Percentiles rank a stretch among this genome's conserved stretches.
These are phyloP conservation scores for Naganishia onofrii DNA, from an alignment of 768 basidiomycete species.

Conservation along the genomic window DNA sequence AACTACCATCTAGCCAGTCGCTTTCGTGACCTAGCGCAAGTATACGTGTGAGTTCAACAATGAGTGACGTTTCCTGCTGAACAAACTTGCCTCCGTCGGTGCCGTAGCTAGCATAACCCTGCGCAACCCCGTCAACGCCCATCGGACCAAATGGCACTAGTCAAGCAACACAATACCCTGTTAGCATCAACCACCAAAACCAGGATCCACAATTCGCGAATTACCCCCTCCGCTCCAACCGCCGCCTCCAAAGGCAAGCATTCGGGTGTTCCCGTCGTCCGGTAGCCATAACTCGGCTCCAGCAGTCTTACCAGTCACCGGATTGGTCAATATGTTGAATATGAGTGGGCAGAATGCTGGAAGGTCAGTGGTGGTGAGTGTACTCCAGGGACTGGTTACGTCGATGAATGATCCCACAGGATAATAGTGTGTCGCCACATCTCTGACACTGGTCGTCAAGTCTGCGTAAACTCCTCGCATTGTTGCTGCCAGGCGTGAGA, in stretches of 20 bases:
- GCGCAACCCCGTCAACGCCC: not conserved
- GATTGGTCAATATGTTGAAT: no score
- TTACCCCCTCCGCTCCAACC: constrained; percentile 10
- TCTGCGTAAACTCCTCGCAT: no score
- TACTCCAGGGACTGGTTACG: not conserved
- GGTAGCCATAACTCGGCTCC: not conserved
- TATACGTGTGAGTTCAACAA: no score
- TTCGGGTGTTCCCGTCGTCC: constrained; percentile 4
- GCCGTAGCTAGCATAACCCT: not conserved
- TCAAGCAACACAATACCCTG: no score
- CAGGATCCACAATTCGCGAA: no score
- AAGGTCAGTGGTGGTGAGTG: not conserved
- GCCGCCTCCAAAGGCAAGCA: constrained; percentile 4
- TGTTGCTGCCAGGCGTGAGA: no score
- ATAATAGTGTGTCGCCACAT: no score
- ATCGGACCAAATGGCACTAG: not conserved
- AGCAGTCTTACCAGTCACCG: not conserved
- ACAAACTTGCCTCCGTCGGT: not conserved
- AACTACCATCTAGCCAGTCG: constrained; percentile 20
- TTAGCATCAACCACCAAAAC: no score
- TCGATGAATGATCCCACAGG: not conserved
- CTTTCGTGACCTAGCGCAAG: not conserved
- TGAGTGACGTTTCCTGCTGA: no score
- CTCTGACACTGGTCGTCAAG: no score
- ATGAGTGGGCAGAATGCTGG: not conserved